These are phyloP conservation scores for Paxillus ammoniavirescens DNA, from an alignment of 768 basidiomycete genomes.

Conservation along the genomic window DNA sequence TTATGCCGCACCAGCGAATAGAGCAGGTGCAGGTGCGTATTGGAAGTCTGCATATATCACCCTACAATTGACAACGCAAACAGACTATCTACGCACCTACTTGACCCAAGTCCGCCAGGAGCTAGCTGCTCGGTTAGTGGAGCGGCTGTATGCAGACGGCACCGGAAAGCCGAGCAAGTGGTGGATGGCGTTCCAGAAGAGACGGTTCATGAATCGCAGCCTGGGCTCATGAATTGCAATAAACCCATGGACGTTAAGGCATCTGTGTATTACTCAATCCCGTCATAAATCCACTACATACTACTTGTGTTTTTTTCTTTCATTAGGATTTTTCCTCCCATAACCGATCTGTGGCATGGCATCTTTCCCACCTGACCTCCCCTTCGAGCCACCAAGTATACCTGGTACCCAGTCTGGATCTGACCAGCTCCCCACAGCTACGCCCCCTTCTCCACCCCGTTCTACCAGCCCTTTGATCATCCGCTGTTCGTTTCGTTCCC, in stretches of 20 bases:
- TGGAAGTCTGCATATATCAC: background rate
- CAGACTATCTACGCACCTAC: slow-evolving; percentile 90
- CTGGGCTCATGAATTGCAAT: slow-evolving; percentile 52
- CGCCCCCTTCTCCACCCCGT: slow-evolving; percentile 47
- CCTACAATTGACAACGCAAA: slow-evolving; percentile 8
- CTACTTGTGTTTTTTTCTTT: slow-evolving; percentile 50
- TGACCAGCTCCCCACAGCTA: slow-evolving; percentile 78
- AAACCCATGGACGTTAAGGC: background rate
- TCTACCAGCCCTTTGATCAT: slow-evolving; percentile 64
- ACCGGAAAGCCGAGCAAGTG: slow-evolving; percentile 96
- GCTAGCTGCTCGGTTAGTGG: slow-evolving; percentile 80
- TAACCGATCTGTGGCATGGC: slow-evolving; percentile 84
- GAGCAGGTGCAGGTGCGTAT: slow-evolving; percentile 76
- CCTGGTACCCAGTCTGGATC: slow-evolving; percentile 95
- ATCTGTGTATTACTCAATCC: slow-evolving; percentile 13
- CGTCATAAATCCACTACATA: slow-evolving; percentile 20
- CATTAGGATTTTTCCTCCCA: slow-evolving; percentile 90
- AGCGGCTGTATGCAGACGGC: slow-evolving; percentile 89
- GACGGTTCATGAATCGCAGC: slow-evolving; percentile 93
- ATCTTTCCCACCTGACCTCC: slow-evolving; percentile 52
- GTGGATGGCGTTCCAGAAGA: slow-evolving; percentile 99
- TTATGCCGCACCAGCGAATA: slow-evolving; percentile 75
- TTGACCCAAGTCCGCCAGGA: slow-evolving; percentile 93
- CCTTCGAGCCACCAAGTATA: slow-evolving; percentile 71
- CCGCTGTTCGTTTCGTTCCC: slow-evolving; percentile 67